Base-by-base conservation (phyloP, 345 rosid species). In the Salix purpurea region DNA sequence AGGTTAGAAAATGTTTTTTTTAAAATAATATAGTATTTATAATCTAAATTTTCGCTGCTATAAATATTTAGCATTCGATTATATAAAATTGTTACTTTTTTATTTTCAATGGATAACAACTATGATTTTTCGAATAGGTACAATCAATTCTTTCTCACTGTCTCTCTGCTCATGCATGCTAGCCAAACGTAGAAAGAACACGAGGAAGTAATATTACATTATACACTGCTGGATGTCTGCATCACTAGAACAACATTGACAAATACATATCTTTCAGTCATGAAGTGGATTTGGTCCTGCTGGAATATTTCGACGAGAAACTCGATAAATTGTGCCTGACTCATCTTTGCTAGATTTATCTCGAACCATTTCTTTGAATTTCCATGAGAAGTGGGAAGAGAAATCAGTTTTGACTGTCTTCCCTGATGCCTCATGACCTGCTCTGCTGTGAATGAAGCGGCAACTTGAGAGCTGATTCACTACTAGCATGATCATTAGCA, bases 401-500 rank as follows among this genome's bases (percentile, higher is more conserved):
- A 72, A 75, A 39, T 72, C 69, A 36, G 80, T 60, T 44, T 30
- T 32, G 64, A 15, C 9, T 24, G 75, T 39, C 52, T 75, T 73
- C 36, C 74, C 71, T 0, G 65, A 69, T 69, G 69, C 82, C 48
- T 65, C 79, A 1, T 28, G 28, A 23, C 60, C 71, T 19, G 34
- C 10, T 30, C 69, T 72, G 77, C 78, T 73, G 56, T 62, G 76
- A 76, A 78, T 71, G 42, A 54, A 14, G 37, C 79, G 80, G 77
- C 84, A 58, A 67, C 77, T 50, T 39, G 84, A 56, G 73, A 73
- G 78, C 67, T 69, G 70, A 76, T 73, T 30, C 26, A 48, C 60
- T 24, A 75, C 61, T 23, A 77, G 13, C 21, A 83, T n/a, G 84
- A 80, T 71, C 18, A 79, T 69, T 11, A 85, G 28, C 67, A 85